phyloP scores from a whole-genome alignment of 2,329 filamentous ascomycete species.

The Aaosphaeria arxii region DNA sequence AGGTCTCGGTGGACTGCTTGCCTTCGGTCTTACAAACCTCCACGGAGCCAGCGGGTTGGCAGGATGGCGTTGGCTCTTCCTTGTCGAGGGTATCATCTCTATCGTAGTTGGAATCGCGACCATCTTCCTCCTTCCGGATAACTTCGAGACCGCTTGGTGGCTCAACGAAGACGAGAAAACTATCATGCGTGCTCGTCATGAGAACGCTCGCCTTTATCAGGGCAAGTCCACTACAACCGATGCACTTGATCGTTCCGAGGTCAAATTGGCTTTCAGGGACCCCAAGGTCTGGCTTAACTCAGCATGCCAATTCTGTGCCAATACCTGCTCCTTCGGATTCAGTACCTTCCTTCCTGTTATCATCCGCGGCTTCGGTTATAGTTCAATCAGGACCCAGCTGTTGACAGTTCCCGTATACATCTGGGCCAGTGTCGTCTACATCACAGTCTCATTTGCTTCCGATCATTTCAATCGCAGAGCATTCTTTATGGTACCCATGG shows the following conservation, averaged over 20 bases:
- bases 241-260: conserved; percentile 82
- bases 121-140: conserved; percentile 50
- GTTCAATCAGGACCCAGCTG: background rate
- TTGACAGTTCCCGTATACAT: conserved; percentile 1
- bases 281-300: conserved; percentile 1
- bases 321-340: conserved; percentile 2
- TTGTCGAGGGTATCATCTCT: conserved; percentile 57
- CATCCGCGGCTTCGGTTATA: conserved; percentile 1
- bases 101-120: conserved; percentile 45
- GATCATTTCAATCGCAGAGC: conserved; percentile 1
- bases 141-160: conserved; percentile 46
- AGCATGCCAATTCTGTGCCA: background rate
- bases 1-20: conserved; percentile 54
- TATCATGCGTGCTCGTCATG: conserved; percentile 50
- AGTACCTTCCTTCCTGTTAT: conserved; percentile 1
- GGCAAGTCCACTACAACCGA: conserved; percentile 67
- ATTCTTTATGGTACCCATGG: conserved; percentile 2
- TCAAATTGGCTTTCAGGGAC: conserved; percentile 70
- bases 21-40: conserved; percentile 33
- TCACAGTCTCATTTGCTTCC: background rate
- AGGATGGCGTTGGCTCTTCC: conserved; percentile 46
- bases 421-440: conserved; percentile 1
- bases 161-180: conserved; percentile 48
- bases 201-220: conserved; percentile 44
- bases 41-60: conserved; percentile 7